Conservation (phyloP, 345 rosid species). For the Atalantia buxifolia region DNA sequence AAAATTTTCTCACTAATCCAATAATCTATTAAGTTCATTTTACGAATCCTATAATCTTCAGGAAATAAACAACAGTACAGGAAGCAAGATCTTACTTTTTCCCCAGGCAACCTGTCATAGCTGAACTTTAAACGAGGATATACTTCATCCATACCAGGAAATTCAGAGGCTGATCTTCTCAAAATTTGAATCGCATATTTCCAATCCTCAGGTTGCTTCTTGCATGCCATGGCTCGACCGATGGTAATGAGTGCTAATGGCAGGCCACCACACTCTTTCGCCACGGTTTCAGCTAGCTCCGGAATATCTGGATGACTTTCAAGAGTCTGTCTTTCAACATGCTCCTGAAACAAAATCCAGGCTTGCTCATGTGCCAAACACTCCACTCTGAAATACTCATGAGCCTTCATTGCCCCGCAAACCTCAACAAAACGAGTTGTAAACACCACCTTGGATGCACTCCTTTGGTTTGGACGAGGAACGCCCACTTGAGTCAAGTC, state of each 20-base stretch:
- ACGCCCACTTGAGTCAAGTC: not conserved
- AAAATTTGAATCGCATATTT: not conserved
- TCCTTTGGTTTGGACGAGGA: not conserved
- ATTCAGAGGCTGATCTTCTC: not conserved
- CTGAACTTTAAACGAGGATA: slow-evolving; percentile 1
- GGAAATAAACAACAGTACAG: slow-evolving; percentile 2
- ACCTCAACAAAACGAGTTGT: not conserved
- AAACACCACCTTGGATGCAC: not conserved
- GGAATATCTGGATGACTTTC: not conserved
- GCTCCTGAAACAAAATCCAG: not conserved
- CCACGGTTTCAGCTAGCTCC: not conserved
- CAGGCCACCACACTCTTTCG: slow-evolving; percentile 1
- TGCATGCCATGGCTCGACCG: not conserved
- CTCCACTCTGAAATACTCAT: not conserved
- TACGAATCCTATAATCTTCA: not conserved
- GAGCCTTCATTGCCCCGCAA: not conserved
- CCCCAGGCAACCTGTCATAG: not conserved
- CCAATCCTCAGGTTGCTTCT: not conserved
- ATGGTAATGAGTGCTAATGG: not conserved
- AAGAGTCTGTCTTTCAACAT: not conserved
- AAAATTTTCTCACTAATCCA: slow-evolving; percentile 12
- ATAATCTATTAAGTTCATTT: not conserved
- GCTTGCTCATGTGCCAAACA: not conserved
- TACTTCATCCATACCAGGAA: not conserved
- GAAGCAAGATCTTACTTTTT: not conserved